These are phyloP conservation scores for Neonectria coccinea DNA, from an alignment of 2,329 filamentous ascomycete species.

Conservation along the genomic window DNA sequence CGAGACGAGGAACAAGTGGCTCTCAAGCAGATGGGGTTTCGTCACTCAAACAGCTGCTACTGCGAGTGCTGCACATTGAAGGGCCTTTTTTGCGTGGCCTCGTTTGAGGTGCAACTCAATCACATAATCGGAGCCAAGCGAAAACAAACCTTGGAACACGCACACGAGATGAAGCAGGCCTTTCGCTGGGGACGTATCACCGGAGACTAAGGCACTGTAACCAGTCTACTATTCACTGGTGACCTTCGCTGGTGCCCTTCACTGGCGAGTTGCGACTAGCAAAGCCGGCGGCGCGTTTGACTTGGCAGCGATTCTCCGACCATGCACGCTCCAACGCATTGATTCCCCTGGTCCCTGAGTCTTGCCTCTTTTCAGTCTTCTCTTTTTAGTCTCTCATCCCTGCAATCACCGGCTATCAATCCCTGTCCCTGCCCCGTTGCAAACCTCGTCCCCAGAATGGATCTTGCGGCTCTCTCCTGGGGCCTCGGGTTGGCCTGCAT, in stretches of 20 bases:
- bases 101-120: slow-evolving; percentile 6
- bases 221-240: background rate
- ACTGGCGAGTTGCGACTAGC: slow-evolving; percentile 2
- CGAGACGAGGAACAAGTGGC: slow-evolving; percentile 16
- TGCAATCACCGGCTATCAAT: slow-evolving; percentile 23
- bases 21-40: slow-evolving; percentile 22
- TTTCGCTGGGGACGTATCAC: background rate
- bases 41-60: slow-evolving; percentile 20
- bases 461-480: slow-evolving; percentile 47
- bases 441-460: slow-evolving; percentile 43
- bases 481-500: slow-evolving; percentile 31
- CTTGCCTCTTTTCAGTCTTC: slow-evolving; percentile 4
- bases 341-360: slow-evolving; percentile 35
- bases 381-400: slow-evolving; percentile 28
- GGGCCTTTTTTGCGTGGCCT: background rate
- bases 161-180: slow-evolving; percentile 8
- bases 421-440: slow-evolving; percentile 35
- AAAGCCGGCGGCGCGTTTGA: slow-evolving; percentile 37
- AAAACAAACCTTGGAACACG: slow-evolving; percentile 8
- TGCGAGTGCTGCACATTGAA: slow-evolving; percentile 7
- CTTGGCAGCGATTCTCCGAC: slow-evolving; percentile 41
- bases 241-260: background rate
- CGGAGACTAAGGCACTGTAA: background rate
- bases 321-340: slow-evolving; percentile 34
- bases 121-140: slow-evolving; percentile 12